phyloP scores from a whole-genome alignment of 2,329 filamentous ascomycete species.

The Ceratocystis diversiconidia region DNA sequence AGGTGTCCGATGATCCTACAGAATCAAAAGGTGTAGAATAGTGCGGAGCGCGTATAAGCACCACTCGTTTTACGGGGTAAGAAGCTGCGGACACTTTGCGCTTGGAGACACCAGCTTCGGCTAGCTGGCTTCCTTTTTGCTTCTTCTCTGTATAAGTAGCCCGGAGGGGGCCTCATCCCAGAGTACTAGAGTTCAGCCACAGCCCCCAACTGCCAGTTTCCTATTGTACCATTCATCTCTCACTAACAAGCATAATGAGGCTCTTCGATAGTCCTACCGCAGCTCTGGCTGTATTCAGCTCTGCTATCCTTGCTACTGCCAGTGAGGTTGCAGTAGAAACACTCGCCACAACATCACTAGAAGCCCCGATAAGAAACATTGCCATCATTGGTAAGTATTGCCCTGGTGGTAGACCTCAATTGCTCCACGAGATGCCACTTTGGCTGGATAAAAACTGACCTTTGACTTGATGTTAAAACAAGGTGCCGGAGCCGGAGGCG shows the following conservation, averaged over 20 bases:
- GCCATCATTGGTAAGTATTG: slow-evolving; percentile 23
- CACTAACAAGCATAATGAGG: background rate
- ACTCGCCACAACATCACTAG: background rate
- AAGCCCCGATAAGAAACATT: slow-evolving; percentile 20
- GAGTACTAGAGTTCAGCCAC: background rate
- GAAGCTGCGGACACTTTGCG: too few species aligned
- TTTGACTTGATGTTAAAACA: background rate
- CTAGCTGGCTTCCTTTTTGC: background rate
- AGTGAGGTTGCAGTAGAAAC: background rate
- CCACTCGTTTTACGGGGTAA: background rate
- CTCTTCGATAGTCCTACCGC: background rate
- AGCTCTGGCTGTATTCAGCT: background rate
- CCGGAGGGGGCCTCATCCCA: background rate
- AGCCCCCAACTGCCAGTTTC: too few species aligned
- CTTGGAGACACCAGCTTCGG: background rate
- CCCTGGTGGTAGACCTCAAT: background rate
- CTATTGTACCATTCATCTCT: too few species aligned
- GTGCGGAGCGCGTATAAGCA: background rate
- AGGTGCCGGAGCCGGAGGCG: slow-evolving; percentile 83
- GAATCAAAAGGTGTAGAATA: too few species aligned
- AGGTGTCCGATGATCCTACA: background rate
- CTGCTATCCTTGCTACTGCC: background rate
- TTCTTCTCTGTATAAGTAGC: too few species aligned
- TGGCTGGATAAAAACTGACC: background rate
- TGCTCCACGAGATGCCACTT: background rate